phyloP scores from a whole-genome alignment of 1,139 yeast species.

The Magnusiomyces ingens region DNA sequence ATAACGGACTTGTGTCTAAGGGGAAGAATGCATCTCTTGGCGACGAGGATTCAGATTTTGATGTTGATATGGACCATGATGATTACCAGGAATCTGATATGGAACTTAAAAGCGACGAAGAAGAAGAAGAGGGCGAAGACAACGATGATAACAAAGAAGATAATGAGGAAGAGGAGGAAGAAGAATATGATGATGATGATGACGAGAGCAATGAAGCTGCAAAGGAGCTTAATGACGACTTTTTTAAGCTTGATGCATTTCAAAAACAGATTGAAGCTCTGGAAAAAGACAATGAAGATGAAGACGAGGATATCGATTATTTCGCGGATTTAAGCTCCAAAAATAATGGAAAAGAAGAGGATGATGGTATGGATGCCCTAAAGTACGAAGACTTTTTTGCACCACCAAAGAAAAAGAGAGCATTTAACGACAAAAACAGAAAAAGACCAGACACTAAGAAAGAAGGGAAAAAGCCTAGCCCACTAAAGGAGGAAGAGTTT shows the following conservation, averaged over 20 bases:
- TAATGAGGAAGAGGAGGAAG: constrained; percentile 23
- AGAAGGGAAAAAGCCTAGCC: constrained; percentile 1
- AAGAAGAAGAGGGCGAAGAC: constrained; percentile 24
- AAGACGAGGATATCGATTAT: constrained; percentile 63
- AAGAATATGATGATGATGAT: constrained; percentile 16
- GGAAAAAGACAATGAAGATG: constrained; percentile 60
- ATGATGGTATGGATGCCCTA: constrained; percentile 21
- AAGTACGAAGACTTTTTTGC: constrained; percentile 38
- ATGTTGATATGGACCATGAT: constrained; percentile 21
- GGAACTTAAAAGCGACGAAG: constrained; percentile 20
- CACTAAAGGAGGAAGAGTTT: constrained; percentile 37
- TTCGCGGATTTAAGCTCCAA: constrained; percentile 27
- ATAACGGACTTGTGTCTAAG: not conserved
- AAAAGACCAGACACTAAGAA: constrained; percentile 15
- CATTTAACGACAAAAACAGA: constrained; percentile 13
- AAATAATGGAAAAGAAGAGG: constrained; percentile 27
- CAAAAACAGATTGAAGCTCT: constrained; percentile 71
- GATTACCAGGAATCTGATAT: constrained; percentile 18
- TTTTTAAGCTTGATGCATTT: constrained; percentile 80
- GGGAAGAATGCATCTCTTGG: too few species aligned
- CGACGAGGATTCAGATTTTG: constrained; percentile 5
- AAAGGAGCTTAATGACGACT: constrained; percentile 73
- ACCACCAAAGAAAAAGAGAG: constrained; percentile 26
- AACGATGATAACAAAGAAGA: constrained; percentile 26
- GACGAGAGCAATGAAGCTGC: constrained; percentile 38